Percentiles rank a stretch among this genome's conserved stretches.
Conservation (phyloP, 176 grass and related monocot species). For the Hsuehochloa calcarea region DNA sequence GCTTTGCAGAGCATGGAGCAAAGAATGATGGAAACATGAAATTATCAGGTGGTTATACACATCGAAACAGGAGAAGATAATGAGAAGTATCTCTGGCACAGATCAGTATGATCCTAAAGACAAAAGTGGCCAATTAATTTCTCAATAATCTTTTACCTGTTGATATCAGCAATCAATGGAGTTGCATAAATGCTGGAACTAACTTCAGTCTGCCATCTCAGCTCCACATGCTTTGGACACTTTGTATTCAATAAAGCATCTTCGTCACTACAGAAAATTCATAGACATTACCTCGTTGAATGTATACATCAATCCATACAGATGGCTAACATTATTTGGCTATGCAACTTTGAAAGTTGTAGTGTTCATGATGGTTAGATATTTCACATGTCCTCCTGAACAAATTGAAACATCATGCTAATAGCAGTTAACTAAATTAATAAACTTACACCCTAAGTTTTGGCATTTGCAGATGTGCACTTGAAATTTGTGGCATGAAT, state of each 20-base stretch:
- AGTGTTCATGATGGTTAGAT: not conserved
- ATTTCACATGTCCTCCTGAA: constrained; percentile 6
- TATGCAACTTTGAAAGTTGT: constrained; percentile 8
- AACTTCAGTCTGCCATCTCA: constrained; percentile 98
- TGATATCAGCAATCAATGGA: constrained; percentile 94
- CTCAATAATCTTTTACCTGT: constrained; percentile 57
- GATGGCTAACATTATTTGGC: not conserved
- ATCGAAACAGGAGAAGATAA: not conserved
- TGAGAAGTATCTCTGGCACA: constrained; percentile 14
- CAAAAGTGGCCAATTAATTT: not conserved
- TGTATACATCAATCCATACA: constrained; percentile 11
- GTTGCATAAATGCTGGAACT: constrained; percentile 96
- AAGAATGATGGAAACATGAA: constrained; percentile 24
- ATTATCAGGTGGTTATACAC: not conserved
- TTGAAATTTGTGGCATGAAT: constrained; percentile 1
- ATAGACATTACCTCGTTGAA: not conserved
- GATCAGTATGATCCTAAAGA: constrained; percentile 22
- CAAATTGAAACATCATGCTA: not conserved
- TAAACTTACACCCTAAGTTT: not conserved
- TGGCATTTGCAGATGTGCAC: constrained; percentile 1
- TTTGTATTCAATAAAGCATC: constrained; percentile 75
- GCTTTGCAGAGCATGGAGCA: not conserved
- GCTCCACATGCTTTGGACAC: constrained; percentile 82
- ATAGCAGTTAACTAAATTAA: constrained; percentile 11
- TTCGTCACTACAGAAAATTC: constrained; percentile 64